These are phyloP conservation scores for Syzygium aqueum DNA, from an alignment of 345 rosid genomes.

Conservation along the genomic window DNA sequence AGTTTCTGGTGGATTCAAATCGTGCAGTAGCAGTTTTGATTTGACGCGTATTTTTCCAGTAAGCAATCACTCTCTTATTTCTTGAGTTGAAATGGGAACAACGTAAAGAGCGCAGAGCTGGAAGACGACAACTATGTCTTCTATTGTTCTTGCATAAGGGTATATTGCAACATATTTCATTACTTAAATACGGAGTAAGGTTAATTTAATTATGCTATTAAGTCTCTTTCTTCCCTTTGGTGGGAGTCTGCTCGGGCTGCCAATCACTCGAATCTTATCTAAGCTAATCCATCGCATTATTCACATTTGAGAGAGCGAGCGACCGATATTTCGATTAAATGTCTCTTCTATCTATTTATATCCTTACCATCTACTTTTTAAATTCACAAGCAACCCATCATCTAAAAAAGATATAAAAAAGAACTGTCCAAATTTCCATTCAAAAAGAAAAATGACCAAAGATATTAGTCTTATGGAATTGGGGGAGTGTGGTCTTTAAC, in stretches of 20 bases:
- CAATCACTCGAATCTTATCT: background rate
- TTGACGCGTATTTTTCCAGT: background rate
- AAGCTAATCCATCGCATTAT: background rate
- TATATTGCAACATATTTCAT: rapidly evolving
- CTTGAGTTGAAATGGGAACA: background rate
- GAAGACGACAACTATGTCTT: background rate
- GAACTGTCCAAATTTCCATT: no score
- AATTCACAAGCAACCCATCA: background rate
- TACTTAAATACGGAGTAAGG: background rate
- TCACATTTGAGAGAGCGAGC: background rate
- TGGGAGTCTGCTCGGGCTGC: background rate
- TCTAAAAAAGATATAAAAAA: background rate
- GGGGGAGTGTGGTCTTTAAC: background rate
- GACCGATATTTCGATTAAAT: background rate
- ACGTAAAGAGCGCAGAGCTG: background rate
- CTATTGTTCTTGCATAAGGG: background rate
- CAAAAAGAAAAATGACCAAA: background rate
- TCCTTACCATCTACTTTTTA: background rate
- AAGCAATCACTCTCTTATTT: background rate
- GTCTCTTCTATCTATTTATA: background rate
- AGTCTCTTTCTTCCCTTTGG: background rate
- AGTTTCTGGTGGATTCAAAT: background rate
- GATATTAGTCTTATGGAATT: background rate
- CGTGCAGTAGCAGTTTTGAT: rapidly evolving
- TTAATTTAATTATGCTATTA: background rate